Evolutionary conservation across 352 stramenopile genomes (phyloP), one percentile per base, ranked within the genome.

Genomic region (Phytopythium mirpurense): DNA sequence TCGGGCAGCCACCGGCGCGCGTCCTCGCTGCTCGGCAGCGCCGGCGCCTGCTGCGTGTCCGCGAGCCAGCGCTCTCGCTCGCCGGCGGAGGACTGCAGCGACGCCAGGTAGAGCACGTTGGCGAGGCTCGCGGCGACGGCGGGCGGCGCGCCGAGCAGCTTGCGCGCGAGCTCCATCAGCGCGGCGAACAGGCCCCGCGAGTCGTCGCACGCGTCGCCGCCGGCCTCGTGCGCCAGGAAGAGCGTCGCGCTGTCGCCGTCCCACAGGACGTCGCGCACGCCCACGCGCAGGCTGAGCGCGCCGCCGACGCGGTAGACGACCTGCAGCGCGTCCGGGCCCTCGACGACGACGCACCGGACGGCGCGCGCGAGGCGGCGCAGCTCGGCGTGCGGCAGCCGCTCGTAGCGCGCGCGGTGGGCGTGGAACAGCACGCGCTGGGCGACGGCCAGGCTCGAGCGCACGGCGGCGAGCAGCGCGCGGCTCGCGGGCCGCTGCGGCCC

Each of bases 71-170:
- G 54, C 49, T 90, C 79, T 45, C 71, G 51, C 24, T 56, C 37
- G 1, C 59, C 27, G 0, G 29, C 27, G 16, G 34, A 68, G 6
- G 59, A 58, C 49, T 92, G 82, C 52, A 92, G 60, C 37, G 78
- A 83, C 32, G 79, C 74, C 32, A 92, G 68, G 51, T 88, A 92
- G 46, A 89, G 40, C 24, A 92, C 51, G 48, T 92, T 92, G 12
- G 79, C 73, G 6, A 89, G 61, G 29, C 56, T 80, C 11, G 76
- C 61, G 3, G 76, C 77, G 18, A 82, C 62, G 4, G 35, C 21
- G 1, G 11, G 48, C 42, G 65, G 51, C 1, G 37, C 24, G 19
- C 74, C 73, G 29, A 92, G 74, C 24, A 80, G 69, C 54, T 83
- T 85, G 6, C 66, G 69, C 40, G 64, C 74, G 18, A 87, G 15